These are phyloP conservation scores for Xylariaceae sp. DNA, from an alignment of 2,329 filamentous ascomycete genomes.

Conservation along the genomic window DNA sequence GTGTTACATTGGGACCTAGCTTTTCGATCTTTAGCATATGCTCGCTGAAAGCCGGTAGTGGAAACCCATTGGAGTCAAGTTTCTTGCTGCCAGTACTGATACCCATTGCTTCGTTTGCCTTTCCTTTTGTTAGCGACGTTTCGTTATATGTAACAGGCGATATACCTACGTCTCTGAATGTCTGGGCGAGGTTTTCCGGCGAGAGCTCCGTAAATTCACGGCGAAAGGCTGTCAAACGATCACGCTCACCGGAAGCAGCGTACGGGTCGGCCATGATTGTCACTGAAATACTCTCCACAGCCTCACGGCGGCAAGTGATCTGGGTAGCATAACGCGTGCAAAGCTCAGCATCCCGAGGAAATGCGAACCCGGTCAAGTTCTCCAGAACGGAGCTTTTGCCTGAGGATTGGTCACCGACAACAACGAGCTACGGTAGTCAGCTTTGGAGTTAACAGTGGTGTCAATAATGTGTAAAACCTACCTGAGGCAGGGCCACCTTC, in stretches of 20 bases:
- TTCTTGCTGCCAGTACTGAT: constrained; percentile 32
- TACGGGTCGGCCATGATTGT: constrained; percentile 39
- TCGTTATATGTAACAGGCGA: neutral
- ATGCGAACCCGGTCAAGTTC: constrained; percentile 50
- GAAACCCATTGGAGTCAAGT: constrained; percentile 2
- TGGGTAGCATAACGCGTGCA: constrained; percentile 49
- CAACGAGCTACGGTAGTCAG: constrained; percentile 60
- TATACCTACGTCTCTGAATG: constrained; percentile 40
- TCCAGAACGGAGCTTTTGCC: constrained; percentile 84
- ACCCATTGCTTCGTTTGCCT: constrained; percentile 44
- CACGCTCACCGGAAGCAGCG: constrained; percentile 20
- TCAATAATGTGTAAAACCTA: constrained; percentile 19
- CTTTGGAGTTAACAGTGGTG: neutral
- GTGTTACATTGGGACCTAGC: constrained; percentile 39
- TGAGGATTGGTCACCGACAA: constrained; percentile 80
- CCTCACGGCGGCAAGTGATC: constrained; percentile 42
- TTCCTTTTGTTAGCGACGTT: constrained; percentile 5
- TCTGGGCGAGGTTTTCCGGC: constrained; percentile 32
- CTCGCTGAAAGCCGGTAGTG: constrained; percentile 40
- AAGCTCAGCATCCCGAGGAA: constrained; percentile 42
- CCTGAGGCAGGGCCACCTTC: constrained; percentile 33
- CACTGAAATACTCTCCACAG: constrained; percentile 34
- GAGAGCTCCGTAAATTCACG: constrained; percentile 26
- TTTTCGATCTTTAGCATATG: constrained; percentile 46
- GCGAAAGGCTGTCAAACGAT: constrained; percentile 30